These are phyloP conservation scores for Aspergillus latus DNA, from an alignment of 2,329 filamentous ascomycete species.

Conservation along the genomic window DNA sequence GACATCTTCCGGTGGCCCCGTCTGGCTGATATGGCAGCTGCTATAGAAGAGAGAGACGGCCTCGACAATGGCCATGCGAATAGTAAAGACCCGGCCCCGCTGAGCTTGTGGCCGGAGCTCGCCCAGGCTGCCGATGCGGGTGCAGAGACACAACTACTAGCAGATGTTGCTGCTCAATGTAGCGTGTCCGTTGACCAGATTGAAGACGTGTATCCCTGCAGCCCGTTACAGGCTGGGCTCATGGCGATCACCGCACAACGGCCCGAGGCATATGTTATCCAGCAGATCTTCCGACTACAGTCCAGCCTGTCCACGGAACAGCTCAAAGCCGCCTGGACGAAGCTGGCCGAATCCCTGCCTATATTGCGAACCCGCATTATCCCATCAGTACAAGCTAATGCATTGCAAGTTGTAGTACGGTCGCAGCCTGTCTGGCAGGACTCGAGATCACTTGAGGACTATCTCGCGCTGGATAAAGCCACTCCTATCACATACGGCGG, in stretches of 20 bases:
- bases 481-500: not conserved
- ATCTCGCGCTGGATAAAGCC: not conserved
- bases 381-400: not conserved
- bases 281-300: not conserved
- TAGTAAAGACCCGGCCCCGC: too few relatives aligned
- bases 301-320: not conserved
- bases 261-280: not conserved
- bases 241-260: not conserved
- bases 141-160: not conserved
- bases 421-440: not conserved
- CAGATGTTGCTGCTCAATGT: not conserved
- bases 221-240: not conserved
- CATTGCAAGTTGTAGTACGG: not conserved
- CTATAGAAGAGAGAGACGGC: too few relatives aligned
- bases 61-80: too few relatives aligned
- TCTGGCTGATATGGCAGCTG: too few relatives aligned
- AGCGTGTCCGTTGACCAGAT: not conserved
- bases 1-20: too few relatives aligned
- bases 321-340: not conserved
- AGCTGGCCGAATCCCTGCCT: not conserved
- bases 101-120: too few relatives aligned
- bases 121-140: not conserved
- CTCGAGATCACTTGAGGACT: not conserved
- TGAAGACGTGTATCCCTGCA: constrained; percentile 6
- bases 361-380: constrained; percentile 6